Conservation (phyloP, 73 alveolate species). For the Blepharisma japonicum region DNA sequence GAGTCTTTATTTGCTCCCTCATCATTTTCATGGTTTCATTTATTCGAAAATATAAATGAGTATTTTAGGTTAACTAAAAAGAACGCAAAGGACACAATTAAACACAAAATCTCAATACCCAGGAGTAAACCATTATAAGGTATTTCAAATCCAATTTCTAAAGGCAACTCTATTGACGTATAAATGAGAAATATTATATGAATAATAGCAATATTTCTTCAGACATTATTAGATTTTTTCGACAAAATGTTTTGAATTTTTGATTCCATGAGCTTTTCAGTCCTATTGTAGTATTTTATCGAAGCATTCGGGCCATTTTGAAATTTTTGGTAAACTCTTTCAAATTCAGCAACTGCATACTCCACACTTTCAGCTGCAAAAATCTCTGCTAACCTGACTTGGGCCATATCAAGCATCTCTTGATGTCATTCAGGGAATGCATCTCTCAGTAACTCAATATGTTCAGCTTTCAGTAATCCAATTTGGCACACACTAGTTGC, state of each 20-base stretch:
- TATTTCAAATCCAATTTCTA: conserved; percentile 40
- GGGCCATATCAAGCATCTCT: conserved; percentile 4
- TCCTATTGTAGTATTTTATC: neutral
- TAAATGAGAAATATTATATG: conserved; percentile 38
- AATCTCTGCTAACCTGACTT: neutral
- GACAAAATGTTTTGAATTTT: neutral
- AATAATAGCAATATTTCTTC: conserved; percentile 30
- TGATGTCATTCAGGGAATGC: conserved; percentile 56
- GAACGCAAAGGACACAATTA: conserved; percentile 16
- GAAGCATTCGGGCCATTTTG: neutral
- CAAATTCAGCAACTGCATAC: neutral
- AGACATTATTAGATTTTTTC: neutral
- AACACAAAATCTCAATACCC: conserved; percentile 31
- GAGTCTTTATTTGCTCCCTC: conserved; percentile 27
- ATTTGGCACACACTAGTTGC: conserved; percentile 44
- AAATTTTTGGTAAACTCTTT: neutral
- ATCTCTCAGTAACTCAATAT: conserved; percentile 37
- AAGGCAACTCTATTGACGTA: conserved; percentile 47
- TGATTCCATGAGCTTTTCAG: conserved; percentile 25
- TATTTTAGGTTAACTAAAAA: conserved; percentile 47
- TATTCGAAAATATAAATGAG: conserved; percentile 31
- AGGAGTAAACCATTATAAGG: neutral
- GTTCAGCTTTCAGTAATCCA: conserved; percentile 42
- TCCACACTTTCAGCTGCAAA: neutral
- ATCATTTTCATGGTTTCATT: conserved; percentile 31